Evolutionary conservation across 1,284 basidiomycete species (phyloP).

Genomic region (Anthracocystis setariae): DNA sequence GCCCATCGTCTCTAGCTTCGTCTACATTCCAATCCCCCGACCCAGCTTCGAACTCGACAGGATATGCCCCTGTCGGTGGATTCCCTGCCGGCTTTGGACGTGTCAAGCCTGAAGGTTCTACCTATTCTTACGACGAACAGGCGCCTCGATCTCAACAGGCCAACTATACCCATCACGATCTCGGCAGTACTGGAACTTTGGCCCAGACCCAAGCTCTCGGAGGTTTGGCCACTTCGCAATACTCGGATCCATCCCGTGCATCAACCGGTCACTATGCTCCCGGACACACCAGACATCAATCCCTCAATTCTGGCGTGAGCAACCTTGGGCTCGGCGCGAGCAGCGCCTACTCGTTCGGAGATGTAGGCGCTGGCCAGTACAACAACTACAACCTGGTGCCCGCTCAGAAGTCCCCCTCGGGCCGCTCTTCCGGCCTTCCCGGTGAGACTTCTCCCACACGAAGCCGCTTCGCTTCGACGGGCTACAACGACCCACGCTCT

Average conservation of each 20-base stretch:
- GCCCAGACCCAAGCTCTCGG: constrained; percentile 43
- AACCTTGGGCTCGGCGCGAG: constrained; percentile 34
- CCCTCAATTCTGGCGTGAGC: constrained; percentile 38
- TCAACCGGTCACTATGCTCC: constrained; percentile 13
- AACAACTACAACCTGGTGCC: constrained; percentile 47
- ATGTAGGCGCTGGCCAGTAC: constrained; percentile 34
- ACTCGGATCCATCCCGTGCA: constrained; percentile 24
- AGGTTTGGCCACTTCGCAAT: constrained; percentile 28
- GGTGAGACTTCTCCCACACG: constrained; percentile 38
- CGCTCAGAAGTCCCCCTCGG: constrained; percentile 31
- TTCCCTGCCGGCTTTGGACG: constrained; percentile 30
- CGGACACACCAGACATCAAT: constrained; percentile 37
- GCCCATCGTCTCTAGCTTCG: constrained; percentile 17
- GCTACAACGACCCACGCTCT: constrained; percentile 36
- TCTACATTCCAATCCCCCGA: constrained; percentile 42
- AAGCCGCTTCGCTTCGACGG: constrained; percentile 38
- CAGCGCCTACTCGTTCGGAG: constrained; percentile 32
- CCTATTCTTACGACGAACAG: constrained; percentile 44
- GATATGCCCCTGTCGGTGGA: constrained; percentile 26
- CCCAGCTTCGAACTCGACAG: constrained; percentile 30
- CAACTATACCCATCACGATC: constrained; percentile 50
- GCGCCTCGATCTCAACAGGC: constrained; percentile 48
- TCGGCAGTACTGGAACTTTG: constrained; percentile 20
- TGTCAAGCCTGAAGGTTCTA: constrained; percentile 30
- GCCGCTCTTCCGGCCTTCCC: constrained; percentile 20